A percentile compares a stretch with the other conserved stretches of the same genome.
phyloP scores from a whole-genome alignment of 176 grass and related monocot genomes.

The Oryza rufipogon region DNA sequence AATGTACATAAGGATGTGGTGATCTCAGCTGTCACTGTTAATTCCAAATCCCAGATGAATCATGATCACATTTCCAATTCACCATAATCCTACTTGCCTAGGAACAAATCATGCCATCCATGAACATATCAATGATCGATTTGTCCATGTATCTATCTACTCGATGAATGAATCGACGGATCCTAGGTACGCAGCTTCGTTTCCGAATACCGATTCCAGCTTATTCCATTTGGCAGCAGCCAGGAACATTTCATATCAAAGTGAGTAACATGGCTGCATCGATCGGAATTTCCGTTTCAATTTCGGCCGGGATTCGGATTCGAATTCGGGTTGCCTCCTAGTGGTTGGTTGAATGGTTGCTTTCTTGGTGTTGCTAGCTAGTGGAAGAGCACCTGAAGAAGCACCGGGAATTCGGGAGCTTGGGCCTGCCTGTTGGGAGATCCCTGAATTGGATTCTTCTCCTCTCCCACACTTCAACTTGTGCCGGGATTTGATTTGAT shows the following conservation, averaged over 20 bases:
- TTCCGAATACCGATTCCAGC: not conserved
- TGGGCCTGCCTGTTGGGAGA: not conserved
- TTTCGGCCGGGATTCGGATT: conserved; percentile 24
- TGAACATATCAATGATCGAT: not conserved
- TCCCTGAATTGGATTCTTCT: conserved; percentile 37
- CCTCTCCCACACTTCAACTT: not conserved
- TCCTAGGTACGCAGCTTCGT: conserved; percentile 14
- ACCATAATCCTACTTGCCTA: not conserved
- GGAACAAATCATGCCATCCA: not conserved
- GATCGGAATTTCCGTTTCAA: not conserved
- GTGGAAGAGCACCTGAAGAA: conserved; percentile 51
- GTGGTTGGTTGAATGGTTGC: not conserved
- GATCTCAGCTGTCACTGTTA: not conserved
- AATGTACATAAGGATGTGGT: not conserved
- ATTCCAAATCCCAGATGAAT: not conserved
- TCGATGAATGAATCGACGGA: not conserved
- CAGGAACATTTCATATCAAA: not conserved
- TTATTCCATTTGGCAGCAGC: not conserved
- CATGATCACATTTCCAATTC: not conserved
- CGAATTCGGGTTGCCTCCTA: not conserved
- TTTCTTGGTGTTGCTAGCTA: not conserved
- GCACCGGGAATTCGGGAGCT: conserved; percentile 30
- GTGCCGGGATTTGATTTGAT: conserved; percentile 30
- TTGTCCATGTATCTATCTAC: not conserved
- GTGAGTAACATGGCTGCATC: not conserved